Evolutionary conservation across 2,329 filamentous ascomycete genomes (phyloP).

Genomic region (Rhytidhysteron rufulum): DNA sequence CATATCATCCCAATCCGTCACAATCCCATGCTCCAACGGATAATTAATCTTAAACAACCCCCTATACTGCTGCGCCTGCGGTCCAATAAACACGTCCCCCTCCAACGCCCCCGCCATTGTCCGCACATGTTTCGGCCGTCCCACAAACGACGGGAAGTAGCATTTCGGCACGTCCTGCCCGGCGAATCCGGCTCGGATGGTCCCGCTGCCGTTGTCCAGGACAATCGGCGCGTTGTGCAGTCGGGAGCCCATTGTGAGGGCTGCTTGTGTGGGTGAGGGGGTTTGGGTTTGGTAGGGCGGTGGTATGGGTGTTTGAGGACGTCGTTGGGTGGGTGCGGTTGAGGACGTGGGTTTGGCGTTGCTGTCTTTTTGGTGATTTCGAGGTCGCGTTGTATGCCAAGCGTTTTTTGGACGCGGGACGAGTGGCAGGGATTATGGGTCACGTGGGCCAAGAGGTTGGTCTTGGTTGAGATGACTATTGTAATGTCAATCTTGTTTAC

Average conservation of each 20-base stretch:
- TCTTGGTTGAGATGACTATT: too few species aligned
- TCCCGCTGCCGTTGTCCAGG: conserved; percentile 97
- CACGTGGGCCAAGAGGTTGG: too few species aligned
- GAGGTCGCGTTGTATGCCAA: too few species aligned
- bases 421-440: too few species aligned
- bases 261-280: neutral
- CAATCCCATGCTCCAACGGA: conserved; percentile 93
- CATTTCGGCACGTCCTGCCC: conserved; percentile 95
- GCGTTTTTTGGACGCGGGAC: too few species aligned
- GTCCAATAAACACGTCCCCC: conserved; percentile 94
- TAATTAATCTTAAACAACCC: conserved; percentile 94
- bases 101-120: conserved; percentile 95
- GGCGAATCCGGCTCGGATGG: conserved; percentile 93
- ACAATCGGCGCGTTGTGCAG: conserved; percentile 98
- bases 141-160: conserved; percentile 96
- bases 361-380: too few species aligned
- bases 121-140: conserved; percentile 88
- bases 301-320: too few species aligned
- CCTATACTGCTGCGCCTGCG: conserved; percentile 83
- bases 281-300: neutral
- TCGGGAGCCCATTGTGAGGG: conserved; percentile 56
- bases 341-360: too few species aligned
- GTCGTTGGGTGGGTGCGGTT: too few species aligned
- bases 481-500: too few species aligned
- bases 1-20: conserved; percentile 99